A percentile compares a stretch with the other conserved stretches of the same genome.
These are phyloP conservation scores for Aspergillus pseudonomiae DNA, from an alignment of 2,329 filamentous ascomycete species.

Conservation along the genomic window DNA sequence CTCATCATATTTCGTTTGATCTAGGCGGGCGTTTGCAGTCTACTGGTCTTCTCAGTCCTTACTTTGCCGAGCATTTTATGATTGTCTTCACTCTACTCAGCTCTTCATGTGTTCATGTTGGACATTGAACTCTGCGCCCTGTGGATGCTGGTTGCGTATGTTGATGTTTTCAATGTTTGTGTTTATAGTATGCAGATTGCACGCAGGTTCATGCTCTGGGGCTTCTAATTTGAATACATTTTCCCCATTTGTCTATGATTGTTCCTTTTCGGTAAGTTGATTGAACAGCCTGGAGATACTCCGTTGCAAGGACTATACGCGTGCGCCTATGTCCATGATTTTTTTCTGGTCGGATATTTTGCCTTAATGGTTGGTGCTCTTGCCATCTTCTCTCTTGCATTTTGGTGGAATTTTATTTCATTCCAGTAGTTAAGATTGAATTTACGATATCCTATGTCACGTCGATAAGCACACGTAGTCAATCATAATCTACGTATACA, in stretches of 20 bases:
- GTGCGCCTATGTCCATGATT: background rate
- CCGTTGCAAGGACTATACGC: background rate
- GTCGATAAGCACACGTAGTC: background rate
- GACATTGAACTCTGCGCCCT: background rate
- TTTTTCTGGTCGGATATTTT: background rate
- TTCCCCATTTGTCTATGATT: conserved; percentile 2
- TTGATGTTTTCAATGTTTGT: conserved; percentile 11
- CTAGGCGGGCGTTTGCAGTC: conserved; percentile 10
- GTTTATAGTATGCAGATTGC: conserved; percentile 18
- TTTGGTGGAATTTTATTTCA: background rate
- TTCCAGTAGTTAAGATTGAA: background rate
- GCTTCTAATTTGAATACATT: conserved; percentile 17
- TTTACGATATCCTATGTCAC: background rate
- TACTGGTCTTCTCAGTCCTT: background rate
- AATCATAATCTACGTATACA: background rate
- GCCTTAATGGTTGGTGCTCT: background rate
- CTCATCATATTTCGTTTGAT: conserved; percentile 4
- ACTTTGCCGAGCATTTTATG: background rate
- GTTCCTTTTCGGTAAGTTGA: background rate
- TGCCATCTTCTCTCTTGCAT: background rate
- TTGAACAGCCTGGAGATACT: background rate
- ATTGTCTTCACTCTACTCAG: background rate
- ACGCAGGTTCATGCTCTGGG: conserved; percentile 11
- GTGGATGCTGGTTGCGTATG: conserved; percentile 12
- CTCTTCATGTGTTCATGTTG: background rate